These are phyloP conservation scores for Sporothrix humicola DNA, from an alignment of 2,329 filamentous ascomycete genomes.

Conservation along the genomic window DNA sequence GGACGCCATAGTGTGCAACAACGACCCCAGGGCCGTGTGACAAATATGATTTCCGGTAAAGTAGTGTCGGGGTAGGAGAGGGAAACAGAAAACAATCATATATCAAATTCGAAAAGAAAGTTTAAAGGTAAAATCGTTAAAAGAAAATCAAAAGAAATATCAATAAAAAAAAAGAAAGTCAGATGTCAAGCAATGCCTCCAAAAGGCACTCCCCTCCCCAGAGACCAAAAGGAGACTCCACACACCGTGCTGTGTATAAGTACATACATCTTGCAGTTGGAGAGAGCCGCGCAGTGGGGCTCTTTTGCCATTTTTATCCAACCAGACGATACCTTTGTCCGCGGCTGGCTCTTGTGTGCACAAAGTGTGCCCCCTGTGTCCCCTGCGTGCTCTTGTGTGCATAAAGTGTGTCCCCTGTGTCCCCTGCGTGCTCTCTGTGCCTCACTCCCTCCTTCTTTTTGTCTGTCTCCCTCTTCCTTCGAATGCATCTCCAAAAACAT, in stretches of 20 bases:
- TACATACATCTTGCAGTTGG: not conserved
- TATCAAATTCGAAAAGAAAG: not conserved
- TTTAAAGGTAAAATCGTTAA: not conserved
- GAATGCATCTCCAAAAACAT: not conserved
- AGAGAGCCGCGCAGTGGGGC: slow-evolving; percentile 11
- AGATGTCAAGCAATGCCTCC: no score
- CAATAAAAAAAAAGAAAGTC: no score
- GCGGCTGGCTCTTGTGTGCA: no score
- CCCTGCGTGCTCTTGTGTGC: not conserved
- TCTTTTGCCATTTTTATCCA: not conserved
- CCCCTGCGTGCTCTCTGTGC: not conserved
- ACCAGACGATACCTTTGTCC: not conserved
- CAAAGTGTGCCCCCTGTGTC: not conserved
- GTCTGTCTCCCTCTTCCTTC: slow-evolving; percentile 17
- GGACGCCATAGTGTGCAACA: not conserved
- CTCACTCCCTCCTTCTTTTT: not conserved
- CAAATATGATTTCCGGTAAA: no score
- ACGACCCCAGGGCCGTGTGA: not conserved
- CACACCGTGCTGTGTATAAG: no score
- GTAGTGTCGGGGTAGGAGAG: no score
- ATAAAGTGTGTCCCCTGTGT: not conserved
- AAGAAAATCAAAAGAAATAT: not conserved
- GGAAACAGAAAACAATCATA: no score
- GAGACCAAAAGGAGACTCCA: not conserved
- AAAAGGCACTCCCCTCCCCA: not conserved